Conservation (phyloP, 2,329 filamentous ascomycete genomes). For the Lasiodiplodia theobromae region DNA sequence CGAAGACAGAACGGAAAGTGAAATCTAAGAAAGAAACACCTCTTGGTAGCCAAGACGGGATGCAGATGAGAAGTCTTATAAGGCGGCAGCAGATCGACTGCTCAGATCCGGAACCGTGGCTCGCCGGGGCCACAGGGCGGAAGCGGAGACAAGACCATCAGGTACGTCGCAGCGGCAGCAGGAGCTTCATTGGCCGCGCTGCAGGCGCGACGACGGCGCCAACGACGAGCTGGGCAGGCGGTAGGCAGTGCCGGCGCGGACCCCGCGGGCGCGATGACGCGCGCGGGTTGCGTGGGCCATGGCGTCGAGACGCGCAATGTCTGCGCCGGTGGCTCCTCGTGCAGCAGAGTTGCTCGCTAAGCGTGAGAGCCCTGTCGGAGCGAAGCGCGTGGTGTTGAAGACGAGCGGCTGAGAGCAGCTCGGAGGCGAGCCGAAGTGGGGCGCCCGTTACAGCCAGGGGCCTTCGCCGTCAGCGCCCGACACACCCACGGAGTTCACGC, state of each 20-base stretch:
- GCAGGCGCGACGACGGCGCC: not conserved
- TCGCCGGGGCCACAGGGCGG: conserved; percentile 13
- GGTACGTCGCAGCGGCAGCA: conserved; percentile 8
- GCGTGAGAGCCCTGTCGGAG: conserved; percentile 11
- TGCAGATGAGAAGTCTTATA: conserved; percentile 15
- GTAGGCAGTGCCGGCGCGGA: conserved; percentile 8
- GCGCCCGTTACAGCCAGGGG: conserved; percentile 12
- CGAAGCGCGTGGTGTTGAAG: conserved; percentile 5
- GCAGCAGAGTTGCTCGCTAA: conserved; percentile 1
- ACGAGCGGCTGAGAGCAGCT: conserved; percentile 14
- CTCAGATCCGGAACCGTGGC: not conserved
- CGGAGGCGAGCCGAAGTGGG: not conserved
- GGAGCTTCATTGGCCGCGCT: conserved; percentile 19
- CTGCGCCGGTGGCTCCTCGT: not conserved
- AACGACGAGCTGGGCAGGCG: conserved; percentile 2
- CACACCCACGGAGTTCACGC: conserved; percentile 4
- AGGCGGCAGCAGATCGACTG: conserved; percentile 2
- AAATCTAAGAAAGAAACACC: conserved; percentile 22
- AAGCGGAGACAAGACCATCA: conserved; percentile 1
- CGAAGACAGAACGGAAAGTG: conserved; percentile 10
- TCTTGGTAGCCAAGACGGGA: conserved; percentile 25
- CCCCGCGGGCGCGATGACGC: conserved; percentile 10
- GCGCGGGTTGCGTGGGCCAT: conserved; percentile 11
- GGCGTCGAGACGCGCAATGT: conserved; percentile 16
- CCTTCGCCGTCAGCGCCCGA: not conserved